Conservation (phyloP, 2,329 filamentous ascomycete genomes). For the Chalaropsis thielavioides region DNA sequence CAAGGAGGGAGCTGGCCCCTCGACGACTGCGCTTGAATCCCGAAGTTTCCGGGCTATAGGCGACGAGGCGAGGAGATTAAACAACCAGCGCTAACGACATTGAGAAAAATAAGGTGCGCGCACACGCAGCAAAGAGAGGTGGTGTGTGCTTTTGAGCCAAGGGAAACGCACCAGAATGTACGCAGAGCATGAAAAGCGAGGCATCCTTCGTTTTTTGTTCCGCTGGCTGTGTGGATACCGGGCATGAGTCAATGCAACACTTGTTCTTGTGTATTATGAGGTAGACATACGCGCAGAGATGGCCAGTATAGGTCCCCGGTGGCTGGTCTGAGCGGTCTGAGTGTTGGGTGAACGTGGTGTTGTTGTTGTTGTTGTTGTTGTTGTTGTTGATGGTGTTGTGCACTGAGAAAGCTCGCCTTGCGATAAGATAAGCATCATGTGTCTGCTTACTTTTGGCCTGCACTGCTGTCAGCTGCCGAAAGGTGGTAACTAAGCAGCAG, state of each 20-base stretch:
- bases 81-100: neutral
- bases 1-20: neutral
- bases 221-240: neutral
- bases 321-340: too few species aligned
- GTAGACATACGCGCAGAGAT: neutral
- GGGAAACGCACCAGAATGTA: neutral
- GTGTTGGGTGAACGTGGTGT: too few species aligned
- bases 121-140: neutral
- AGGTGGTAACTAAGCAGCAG: neutral
- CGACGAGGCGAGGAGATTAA: slow-evolving; percentile 1
- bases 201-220: neutral
- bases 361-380: too few species aligned
- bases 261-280: too few species aligned
- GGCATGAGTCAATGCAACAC: neutral
- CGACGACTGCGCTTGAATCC: neutral
- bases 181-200: neutral
- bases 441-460: neutral
- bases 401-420: neutral
- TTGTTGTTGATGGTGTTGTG: too few species aligned
- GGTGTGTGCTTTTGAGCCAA: neutral
- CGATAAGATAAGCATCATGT: neutral
- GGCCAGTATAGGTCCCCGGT: neutral
- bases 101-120: neutral
- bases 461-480: neutral
- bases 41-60: neutral